These are phyloP conservation scores for Phaeolepiota aurea DNA, from an alignment of 768 basidiomycete species.

Conservation along the genomic window DNA sequence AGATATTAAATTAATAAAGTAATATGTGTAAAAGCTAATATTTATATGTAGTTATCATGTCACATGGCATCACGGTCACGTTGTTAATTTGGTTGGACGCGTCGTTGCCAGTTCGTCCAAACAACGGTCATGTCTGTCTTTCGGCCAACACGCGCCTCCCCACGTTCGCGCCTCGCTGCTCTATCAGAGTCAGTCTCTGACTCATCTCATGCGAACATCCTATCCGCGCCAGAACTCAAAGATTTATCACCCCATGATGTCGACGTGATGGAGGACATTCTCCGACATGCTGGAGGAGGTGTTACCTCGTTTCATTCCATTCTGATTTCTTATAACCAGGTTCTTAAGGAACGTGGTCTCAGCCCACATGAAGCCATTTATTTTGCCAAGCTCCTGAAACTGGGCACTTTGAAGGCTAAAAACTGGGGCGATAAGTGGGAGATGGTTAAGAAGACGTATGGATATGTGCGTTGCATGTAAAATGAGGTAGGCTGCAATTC, in stretches of 20 bases:
- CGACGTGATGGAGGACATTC: slow-evolving; percentile 67
- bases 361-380: slow-evolving; percentile 75
- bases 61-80: neutral
- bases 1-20: neutral
- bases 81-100: neutral
- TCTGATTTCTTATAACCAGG: slow-evolving; percentile 81
- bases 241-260: slow-evolving; percentile 49
- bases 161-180: slow-evolving; percentile 27
- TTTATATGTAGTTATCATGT: neutral
- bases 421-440: slow-evolving; percentile 83
- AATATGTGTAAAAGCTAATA: no score
- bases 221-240: slow-evolving; percentile 42
- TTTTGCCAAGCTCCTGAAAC: slow-evolving; percentile 75
- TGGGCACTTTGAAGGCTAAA: slow-evolving; percentile 72
- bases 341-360: slow-evolving; percentile 66
- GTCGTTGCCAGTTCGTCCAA: neutral
- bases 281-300: slow-evolving; percentile 53
- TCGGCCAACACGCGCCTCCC: slow-evolving; percentile 38
- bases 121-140: slow-evolving; percentile 34
- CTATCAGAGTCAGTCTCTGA: slow-evolving; percentile 18
- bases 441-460: slow-evolving; percentile 51
- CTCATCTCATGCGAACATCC: slow-evolving; percentile 29
- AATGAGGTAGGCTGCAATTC: no score
- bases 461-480: slow-evolving; percentile 20
- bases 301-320: slow-evolving; percentile 74